These are phyloP conservation scores for Kwoniella shivajii DNA, from an alignment of 1,284 basidiomycete genomes.

Conservation along the genomic window DNA sequence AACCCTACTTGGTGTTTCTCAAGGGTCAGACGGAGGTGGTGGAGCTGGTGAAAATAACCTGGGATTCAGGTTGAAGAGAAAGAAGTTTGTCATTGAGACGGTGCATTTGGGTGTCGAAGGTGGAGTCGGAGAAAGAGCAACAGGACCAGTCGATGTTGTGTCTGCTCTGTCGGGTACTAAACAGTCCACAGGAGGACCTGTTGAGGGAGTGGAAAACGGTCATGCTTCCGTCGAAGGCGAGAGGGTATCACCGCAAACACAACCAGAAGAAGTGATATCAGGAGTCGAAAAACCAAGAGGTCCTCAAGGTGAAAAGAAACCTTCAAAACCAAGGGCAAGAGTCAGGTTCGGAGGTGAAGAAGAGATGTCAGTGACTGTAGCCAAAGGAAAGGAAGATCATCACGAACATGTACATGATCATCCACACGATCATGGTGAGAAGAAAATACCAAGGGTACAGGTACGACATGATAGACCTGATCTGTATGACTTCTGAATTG, in stretches of 20 bases:
- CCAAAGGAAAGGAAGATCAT: constrained; percentile 1
- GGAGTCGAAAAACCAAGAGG: constrained; percentile 16
- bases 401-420: constrained; percentile 18
- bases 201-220: constrained; percentile 10
- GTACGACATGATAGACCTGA: constrained; percentile 55
- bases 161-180: constrained; percentile 7
- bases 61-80: constrained; percentile 89
- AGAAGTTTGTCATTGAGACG: constrained; percentile 85
- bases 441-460: constrained; percentile 19
- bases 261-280: not conserved
- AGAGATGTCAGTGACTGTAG: constrained; percentile 14
- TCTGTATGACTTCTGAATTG: constrained; percentile 58
- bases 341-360: constrained; percentile 48
- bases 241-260: not conserved
- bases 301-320: constrained; percentile 23
- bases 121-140: constrained; percentile 81
- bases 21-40: constrained; percentile 53
- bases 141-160: constrained; percentile 38
- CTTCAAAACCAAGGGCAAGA: constrained; percentile 32
- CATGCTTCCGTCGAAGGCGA: not conserved
- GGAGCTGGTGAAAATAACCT: constrained; percentile 86
- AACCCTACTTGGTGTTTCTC: constrained; percentile 51
- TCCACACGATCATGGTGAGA: constrained; percentile 21
- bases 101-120: constrained; percentile 91
- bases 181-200: not conserved